Base-by-base conservation (phyloP, 768 basidiomycete species). In the Tubosaeta sp. region DNA sequence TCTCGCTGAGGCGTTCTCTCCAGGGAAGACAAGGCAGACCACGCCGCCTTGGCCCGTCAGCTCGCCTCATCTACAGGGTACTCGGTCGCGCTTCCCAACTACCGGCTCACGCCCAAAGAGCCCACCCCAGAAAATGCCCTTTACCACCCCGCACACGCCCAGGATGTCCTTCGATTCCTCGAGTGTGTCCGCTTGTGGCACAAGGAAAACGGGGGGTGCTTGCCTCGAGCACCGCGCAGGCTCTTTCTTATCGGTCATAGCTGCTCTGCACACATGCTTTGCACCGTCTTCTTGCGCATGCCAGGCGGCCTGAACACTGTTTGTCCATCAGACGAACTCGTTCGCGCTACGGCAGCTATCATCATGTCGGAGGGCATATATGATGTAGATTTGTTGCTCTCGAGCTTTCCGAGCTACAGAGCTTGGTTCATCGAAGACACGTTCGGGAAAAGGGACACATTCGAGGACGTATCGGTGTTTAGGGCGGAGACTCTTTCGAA, bases 241-340 rank as follows among this genome's bases (percentile, higher is more conserved):
- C 62, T 91, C 39, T 76, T 79, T 67, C 72, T 90, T 38, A 71
- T 89, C 22, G 89, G 88, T 12, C 90, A 92, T 67, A 90, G 87
- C 67, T 89, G 87, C 69, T 76, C 84, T 53, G 87, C 90, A 1
- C 90, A 93, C 66, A 91, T 92, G 76, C 70, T 91, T 11, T 68
- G 79, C 36, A 79, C 83, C 51, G 79, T 92, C 27, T 77, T 90
- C 63, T 73, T 91, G 51, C 73, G 80, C 60, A 61, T 71, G 46
- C 76, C 76, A 5, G 35, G 25, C 29, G 51, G 51, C 9, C 36
- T 35, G 21, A 56, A 52, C 39, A 10, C 56, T 55, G 22, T 87
- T 19, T 64, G 66, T 14, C 86, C 85, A 0, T 62, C 65, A 72
- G 39, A 59, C 60, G 12, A 46, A 48, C 32, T 69, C 84, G 18